Evolutionary conservation across 495 filamentous ascomycete genomes (phyloP).

Genomic region (Penicillium coffeae): DNA sequence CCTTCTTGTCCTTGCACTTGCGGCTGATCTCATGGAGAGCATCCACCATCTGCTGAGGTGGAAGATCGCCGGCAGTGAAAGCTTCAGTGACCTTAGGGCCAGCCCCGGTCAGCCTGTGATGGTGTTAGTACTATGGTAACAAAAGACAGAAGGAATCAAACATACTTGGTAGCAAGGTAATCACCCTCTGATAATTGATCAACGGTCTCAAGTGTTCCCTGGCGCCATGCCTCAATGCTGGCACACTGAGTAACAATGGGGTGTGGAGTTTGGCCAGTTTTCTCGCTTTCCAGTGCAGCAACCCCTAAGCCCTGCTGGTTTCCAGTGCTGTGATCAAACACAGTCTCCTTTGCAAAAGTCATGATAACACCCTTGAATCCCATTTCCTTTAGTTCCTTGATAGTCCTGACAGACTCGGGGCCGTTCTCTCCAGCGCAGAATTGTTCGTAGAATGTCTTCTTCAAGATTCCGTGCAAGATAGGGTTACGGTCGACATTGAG

Average conservation of each 20-base stretch:
- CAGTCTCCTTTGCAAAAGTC: constrained; percentile 44
- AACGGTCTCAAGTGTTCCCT: constrained; percentile 69
- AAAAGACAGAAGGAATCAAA: background rate
- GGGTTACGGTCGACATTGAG: constrained; percentile 42
- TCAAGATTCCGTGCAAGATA: constrained; percentile 36
- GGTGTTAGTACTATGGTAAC: background rate
- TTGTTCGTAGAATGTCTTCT: constrained; percentile 45
- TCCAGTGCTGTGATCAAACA: constrained; percentile 34
- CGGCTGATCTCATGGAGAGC: constrained; percentile 37
- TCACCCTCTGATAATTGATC: constrained; percentile 62
- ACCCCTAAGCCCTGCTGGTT: constrained; percentile 24
- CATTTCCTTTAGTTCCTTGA: constrained; percentile 34
- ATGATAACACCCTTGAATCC: constrained; percentile 46
- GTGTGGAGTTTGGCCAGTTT: constrained; percentile 6
- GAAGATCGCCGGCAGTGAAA: constrained; percentile 28
- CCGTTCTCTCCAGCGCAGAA: constrained; percentile 45
- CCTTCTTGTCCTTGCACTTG: constrained; percentile 48
- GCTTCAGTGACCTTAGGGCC: constrained; percentile 25
- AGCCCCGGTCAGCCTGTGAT: constrained; percentile 29
- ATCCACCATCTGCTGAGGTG: constrained; percentile 32
- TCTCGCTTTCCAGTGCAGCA: constrained; percentile 13
- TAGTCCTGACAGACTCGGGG: constrained; percentile 29
- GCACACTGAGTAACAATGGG: constrained; percentile 23
- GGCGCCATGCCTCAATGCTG: constrained; percentile 65
- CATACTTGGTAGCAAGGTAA: constrained; percentile 76